Base-by-base conservation (phyloP, 169 alveolate genomes). In the Plasmodium inui region DNA sequence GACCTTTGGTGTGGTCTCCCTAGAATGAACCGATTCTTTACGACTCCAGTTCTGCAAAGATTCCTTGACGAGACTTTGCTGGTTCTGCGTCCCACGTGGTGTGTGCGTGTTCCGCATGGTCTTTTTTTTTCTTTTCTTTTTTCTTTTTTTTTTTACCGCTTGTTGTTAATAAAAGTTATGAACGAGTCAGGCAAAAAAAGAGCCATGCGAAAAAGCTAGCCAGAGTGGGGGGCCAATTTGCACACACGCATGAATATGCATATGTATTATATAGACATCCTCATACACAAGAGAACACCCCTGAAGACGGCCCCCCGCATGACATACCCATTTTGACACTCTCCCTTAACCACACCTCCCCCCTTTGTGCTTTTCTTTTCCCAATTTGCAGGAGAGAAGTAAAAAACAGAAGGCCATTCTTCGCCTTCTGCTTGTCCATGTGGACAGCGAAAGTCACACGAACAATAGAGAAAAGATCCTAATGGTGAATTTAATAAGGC, bases 361-460 rank as follows among this genome's bases (percentile, higher is more conserved):
- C 76, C 28, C 37, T 4, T 10, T 6, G 37, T 67, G 4, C 78
- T 55, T 30, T 41, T 41, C 57, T 84, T 30, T 10, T 30, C 61
- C 30, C 17, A 50, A 14, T 41, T 67, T 73, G 19, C 80, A 84
- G 83, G 19, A 17, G 78, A 53, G 28, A 14, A 32, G 67, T 73
- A 78, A 73, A 19, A 74, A 84, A 39, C 6, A 28, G 26, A 73
- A 73, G 39, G 53, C 84, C 30, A 73, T 84, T 73, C 78, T 84
- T 3, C 93, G 93, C 8, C 39, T 84, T 30, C 76, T 84, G 73
- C 93, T 84, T 44, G 93, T 84, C 67, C 93, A 84, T 84, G 93
- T 84, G 80, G 93, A 84, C 61, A 84, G 93, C 78, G 85, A 84
- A 74, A 84, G 57, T 17, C 93, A 84, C 46, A 84, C 84, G 22